A percentile compares a stretch with the other conserved stretches of the same genome.
These are phyloP conservation scores for Beauveria asiatica DNA, from an alignment of 2,329 filamentous ascomycete genomes.

Conservation along the genomic window DNA sequence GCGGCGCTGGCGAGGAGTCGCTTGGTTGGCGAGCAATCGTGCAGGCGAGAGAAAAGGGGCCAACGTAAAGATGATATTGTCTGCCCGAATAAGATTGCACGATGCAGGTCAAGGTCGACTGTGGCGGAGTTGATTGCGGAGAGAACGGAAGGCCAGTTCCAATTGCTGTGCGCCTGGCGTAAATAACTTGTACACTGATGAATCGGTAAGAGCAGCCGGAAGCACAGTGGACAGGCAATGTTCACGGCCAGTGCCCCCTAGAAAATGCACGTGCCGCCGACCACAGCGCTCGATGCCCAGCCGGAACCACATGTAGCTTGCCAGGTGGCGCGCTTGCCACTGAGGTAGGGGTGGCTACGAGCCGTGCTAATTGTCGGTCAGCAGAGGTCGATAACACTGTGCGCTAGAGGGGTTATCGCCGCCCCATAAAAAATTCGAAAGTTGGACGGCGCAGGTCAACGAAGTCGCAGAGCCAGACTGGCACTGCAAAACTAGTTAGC, in stretches of 20 bases:
- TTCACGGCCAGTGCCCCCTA: neutral
- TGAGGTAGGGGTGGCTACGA: neutral
- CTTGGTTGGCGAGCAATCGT: neutral
- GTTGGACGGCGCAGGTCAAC: neutral
- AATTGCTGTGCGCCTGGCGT: slow-evolving; percentile 1
- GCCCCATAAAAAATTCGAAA: slow-evolving; percentile 11
- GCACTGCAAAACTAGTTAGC: slow-evolving; percentile 1
- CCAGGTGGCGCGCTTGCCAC: too few relatives aligned
- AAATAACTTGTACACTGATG: neutral
- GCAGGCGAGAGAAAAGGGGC: slow-evolving; percentile 3
- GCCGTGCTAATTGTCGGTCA: slow-evolving; percentile 6
- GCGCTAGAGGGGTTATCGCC: slow-evolving; percentile 7
- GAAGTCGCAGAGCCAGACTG: neutral
- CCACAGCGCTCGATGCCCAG: neutral
- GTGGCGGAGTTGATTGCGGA: slow-evolving; percentile 9
- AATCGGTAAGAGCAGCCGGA: slow-evolving; percentile 8
- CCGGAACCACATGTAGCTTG: neutral
- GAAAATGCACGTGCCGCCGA: slow-evolving; percentile 1
- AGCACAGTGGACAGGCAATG: neutral
- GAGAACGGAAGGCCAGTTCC: neutral
- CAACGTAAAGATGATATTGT: slow-evolving; percentile 20
- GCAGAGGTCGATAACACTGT: slow-evolving; percentile 6
- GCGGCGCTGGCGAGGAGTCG: neutral
- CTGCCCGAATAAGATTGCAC: slow-evolving; percentile 15
- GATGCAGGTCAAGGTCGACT: slow-evolving; percentile 1